Base-by-base conservation (phyloP, 495 filamentous ascomycete genomes). In the Physcia stellaris region DNA sequence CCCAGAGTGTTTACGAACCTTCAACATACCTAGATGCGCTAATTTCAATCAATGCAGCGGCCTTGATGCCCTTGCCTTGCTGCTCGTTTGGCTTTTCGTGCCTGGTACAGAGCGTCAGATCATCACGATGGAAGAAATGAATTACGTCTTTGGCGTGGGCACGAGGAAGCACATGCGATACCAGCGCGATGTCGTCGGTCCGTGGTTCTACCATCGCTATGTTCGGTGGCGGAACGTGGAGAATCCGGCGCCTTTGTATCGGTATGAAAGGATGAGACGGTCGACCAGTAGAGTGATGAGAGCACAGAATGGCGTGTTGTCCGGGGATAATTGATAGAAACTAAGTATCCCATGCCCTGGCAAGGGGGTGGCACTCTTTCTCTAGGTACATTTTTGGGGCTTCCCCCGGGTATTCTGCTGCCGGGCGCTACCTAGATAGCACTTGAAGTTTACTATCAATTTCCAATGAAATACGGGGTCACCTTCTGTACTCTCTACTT, bases 101-200 rank as follows among this genome's bases (percentile, higher is more conserved):
- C 47, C 47, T 13, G 47, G 47, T 10, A 50, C 47, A n/a, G 27
- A 41, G 10, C 35, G 35, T 24, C 32, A 39, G 7, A 40, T 39
- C 16, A 12, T 34, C 6, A 43, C 44, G 0, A 41, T 50, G 39
- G 45, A 43, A 21, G 45, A 47, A 10, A 48, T 50, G 45, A 50
- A 47, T 21, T 50, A 50, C 23, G 46, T 50, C 16, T 50, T 50
- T 34, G 56, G 48, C 4, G 59, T 64, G 11, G 47, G 55, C 6
- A 61, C 55, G 5, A 41, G 32, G 10, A 45, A 36, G 13, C 56
- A 60, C 40, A 46, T 57, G 35, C 41, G 42, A 13, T 62, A 61
- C 39, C 61, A 64, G 45, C 22, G 46, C 22, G 39, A 28, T 5
- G 28, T 48, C 17, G 50, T 54, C 16, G 31, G 49, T 7, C 50